Evolutionary conservation across 2,329 filamentous ascomycete species (phyloP), one percentile per base, ranked within the genome.

Genomic region (Aphanocladium album): DNA sequence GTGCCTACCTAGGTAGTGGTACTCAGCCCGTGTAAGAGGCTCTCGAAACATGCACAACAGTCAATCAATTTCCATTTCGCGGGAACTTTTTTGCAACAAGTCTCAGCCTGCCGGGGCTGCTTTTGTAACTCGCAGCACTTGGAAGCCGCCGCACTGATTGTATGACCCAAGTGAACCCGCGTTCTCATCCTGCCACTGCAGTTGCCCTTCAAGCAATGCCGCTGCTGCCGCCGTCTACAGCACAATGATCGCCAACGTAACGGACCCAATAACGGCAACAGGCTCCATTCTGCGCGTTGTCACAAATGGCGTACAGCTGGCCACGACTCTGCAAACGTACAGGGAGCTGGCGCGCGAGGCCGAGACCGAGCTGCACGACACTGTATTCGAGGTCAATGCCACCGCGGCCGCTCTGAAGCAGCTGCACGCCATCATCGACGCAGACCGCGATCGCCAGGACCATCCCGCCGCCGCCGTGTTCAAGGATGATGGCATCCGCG

Each of bases 401-500:
- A 60, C 58, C 17, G 25, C 35, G 2, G 11, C 50, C 30, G 50
- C 50, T 4, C 30, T 52, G 11, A 52, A 49, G 19, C 56, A 58
- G 46, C 46, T 58, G n/a, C 56, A 58, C 41, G 17, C 46, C 27
- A 58, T 58, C 19, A 25, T 58, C 45, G 56, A 51, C 46, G 33
- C 27, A 2, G 56, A 58, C 23, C 39, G 30, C 14, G 33, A 52
- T 14, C 11, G 7, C 30, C 30, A 23, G 30, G 50, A 52, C 12
- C 43, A 11, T n/a, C n/a, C n/a, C 14, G 49, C 49, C 33, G 47
- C 51, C 23, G 61, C 61, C 35, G 45, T 64, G 14, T 56, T 63
- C 27, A 64, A 60, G 12, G 59, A 47, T 37, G 56, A 60, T 19
- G 56, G 56, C 19, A 17, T 49, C 41, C 56, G 35, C 14, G 43